A percentile compares a stretch with the other conserved stretches of the same genome.
Conservation (phyloP, 208 protist genomes). For the Leishmania lainsoni region DNA sequence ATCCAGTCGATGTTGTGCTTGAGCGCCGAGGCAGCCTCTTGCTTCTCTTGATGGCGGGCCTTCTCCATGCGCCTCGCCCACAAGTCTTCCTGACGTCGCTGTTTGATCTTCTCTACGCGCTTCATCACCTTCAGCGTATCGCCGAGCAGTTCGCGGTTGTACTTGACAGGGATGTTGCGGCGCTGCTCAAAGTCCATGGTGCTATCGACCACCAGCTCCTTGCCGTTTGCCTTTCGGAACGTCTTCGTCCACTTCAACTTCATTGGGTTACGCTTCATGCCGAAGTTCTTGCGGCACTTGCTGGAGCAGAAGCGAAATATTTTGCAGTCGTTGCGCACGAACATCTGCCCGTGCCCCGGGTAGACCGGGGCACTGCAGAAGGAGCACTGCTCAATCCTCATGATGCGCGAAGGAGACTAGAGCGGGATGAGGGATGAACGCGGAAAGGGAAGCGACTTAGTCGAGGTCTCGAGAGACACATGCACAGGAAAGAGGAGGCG, state of each 20-base stretch:
- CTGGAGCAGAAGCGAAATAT: conserved; percentile 97
- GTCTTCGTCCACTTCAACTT: conserved; percentile 99
- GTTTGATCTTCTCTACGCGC: conserved; percentile 96
- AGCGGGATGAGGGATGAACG: not conserved
- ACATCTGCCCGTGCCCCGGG: conserved; percentile 98
- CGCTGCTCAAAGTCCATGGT: conserved; percentile 99
- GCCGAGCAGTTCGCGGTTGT: conserved; percentile 98
- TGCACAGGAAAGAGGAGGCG: not conserved
- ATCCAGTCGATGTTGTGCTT: conserved; percentile 95
- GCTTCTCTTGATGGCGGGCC: conserved; percentile 73
- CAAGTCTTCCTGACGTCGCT: conserved; percentile 91
- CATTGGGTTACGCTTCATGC: conserved; percentile 99
- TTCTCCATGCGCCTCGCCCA: conserved; percentile 93
- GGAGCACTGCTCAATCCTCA: conserved; percentile 98
- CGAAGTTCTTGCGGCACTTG: conserved; percentile 99
- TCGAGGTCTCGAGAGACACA: not conserved
- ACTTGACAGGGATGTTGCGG: conserved; percentile 98
- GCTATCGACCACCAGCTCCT: conserved; percentile 98
- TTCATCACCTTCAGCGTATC: conserved; percentile 98
- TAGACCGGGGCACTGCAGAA: conserved; percentile 98
- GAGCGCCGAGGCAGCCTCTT: conserved; percentile 84
- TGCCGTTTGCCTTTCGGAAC: conserved; percentile 97
- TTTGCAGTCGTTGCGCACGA: conserved; percentile 99
- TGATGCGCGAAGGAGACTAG: conserved; percentile 28
- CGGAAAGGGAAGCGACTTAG: conserved; percentile 5